Percentiles rank a stretch among this genome's conserved stretches.
Evolutionary conservation across 2,329 filamentous ascomycete genomes (phyloP).

Genomic region (Podosphaera xanthii): DNA sequence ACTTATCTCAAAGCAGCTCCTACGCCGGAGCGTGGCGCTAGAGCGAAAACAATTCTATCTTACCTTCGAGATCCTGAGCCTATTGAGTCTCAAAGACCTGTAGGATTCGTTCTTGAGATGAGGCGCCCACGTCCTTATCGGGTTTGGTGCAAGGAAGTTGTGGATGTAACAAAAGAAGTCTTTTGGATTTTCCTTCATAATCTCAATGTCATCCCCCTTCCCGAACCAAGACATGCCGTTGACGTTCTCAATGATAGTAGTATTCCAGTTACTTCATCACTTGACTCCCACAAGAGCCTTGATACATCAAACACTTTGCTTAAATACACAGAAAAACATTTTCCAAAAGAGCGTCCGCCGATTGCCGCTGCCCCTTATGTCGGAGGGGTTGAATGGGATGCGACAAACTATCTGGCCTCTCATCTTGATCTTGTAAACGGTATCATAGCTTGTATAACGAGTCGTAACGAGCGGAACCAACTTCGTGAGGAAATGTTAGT

Average conservation of each 20-base stretch:
- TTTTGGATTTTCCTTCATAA: slow-evolving; percentile 99
- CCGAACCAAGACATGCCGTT: slow-evolving; percentile 16
- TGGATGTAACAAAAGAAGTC: slow-evolving; percentile 86
- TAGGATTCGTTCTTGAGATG: slow-evolving; percentile 80
- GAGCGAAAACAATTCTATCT: slow-evolving; percentile 49
- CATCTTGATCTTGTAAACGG: slow-evolving; percentile 88
- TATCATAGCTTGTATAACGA: slow-evolving; percentile 60
- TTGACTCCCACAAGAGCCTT: slow-evolving; percentile 14
- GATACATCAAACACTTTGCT: slow-evolving; percentile 20
- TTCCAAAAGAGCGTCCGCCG: slow-evolving; percentile 67
- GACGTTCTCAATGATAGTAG: slow-evolving; percentile 7
- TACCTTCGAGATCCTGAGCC: slow-evolving; percentile 65
- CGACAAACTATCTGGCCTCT: slow-evolving; percentile 82
- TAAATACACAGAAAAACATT: slow-evolving; percentile 46
- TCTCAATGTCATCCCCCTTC: slow-evolving; percentile 60
- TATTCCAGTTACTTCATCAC: slow-evolving; percentile 12
- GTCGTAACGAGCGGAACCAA: slow-evolving; percentile 43
- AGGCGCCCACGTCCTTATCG: slow-evolving; percentile 70
- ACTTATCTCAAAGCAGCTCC: slow-evolving; percentile 57
- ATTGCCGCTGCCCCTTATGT: slow-evolving; percentile 91
- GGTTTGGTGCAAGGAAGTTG: slow-evolving; percentile 81
- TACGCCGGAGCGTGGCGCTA: slow-evolving; percentile 35
- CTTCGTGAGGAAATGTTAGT: slow-evolving; percentile 58
- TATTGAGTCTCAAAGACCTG: slow-evolving; percentile 49
- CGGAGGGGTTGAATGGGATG: slow-evolving; percentile 95